Base-by-base conservation (phyloP, 768 basidiomycete species). In the Udeniomyces megalosporus region DNA sequence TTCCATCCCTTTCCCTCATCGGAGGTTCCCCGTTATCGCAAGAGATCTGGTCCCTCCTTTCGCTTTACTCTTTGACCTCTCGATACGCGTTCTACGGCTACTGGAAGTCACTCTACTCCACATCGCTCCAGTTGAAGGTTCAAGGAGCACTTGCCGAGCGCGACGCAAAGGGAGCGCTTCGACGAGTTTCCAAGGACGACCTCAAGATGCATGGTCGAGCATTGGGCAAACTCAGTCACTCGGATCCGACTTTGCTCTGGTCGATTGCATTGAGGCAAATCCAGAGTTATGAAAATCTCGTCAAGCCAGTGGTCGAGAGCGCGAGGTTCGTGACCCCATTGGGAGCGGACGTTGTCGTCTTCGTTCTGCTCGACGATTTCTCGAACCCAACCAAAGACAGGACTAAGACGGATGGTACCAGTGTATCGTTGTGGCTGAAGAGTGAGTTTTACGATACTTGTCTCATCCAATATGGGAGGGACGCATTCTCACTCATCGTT, bases 41-140 rank as follows among this genome's bases (percentile, higher is more conserved):
- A 49, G 92, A 96, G 69, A 78, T 96, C 8, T 99, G 95, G 95
- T 82, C 83, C 62, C 82, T 97, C 56, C 80, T 97, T 52, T 78
- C 82, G 45, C 80, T 82, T 66, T 88, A 84, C 70, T 84, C 86
- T 60, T 83, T 83, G 58, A 81, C 83, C 6, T 76, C 80, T 26
- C 87, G 95, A 10, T 99, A 90, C 85, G 80, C 79, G 51, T 77
- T 99, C 34, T 99, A 99, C 69, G 95, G 91, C 46, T 92, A 96
- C 76, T 97, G 95, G 95, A 86, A 85, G 72, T 77, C 31, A 1
- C 49, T 42, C 24, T 65, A 65, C 63, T 8, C 32, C 34, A 54
- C 51, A 0, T 54, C 58, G 6, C 45, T 65, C 32, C 63, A 59
- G 38, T 58, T 65, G 52, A 65, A 65, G 32, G 81, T 90, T 55